Base-by-base conservation (phyloP, 2,329 filamentous ascomycete species). In the Madurella mycetomatis region DNA sequence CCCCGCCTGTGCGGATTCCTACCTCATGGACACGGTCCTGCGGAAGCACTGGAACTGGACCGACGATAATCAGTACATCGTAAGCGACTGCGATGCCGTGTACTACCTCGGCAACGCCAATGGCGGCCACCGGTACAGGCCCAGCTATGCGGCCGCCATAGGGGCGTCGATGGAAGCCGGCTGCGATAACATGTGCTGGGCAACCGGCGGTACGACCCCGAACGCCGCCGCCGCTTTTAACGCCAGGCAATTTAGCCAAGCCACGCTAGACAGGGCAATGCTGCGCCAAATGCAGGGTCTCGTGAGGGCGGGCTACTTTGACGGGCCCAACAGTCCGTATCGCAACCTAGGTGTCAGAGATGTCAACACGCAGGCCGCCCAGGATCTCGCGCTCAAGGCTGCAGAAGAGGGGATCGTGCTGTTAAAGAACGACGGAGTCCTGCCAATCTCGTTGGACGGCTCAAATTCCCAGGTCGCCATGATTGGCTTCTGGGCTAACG, bases 31-130 rank as follows among this genome's bases (percentile, higher is more conserved):
- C 0, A 72, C 49, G 4, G 30, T 89, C 13, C 73, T 88, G 2
- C 76, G 85, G 2, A 79, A 86, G 41, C 79, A 83, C 61, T 88
- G 84, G 80, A 76, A 74, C 37, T 89, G 83, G 75, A 79, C 76
- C 0, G 74, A 77, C 2, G 75, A 81, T 37, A 77, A 83, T 45
- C 80, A 85, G 56, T 85, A 78, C 63, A 76, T 88, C 37, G 83
- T 81, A 0, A 81, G 77, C 15, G 85, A 88, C 63, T 88, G 85
- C 59, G 82, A 84, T 53, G 79, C 85, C 59, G 70, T 70, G 2
- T 63, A 64, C 30, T 59, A 65, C 40, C 56, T 62, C 9, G 58
- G 54, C 42, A 61, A 62, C 41, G 61, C 60, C 4, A 58, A 66
- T 41, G 57, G 58, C 11, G 57, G 55, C 3, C 63, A 64, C 41